Evolutionary conservation across 495 filamentous ascomycete species (phyloP).

Genomic region (Talaromyces stipitatus): DNA sequence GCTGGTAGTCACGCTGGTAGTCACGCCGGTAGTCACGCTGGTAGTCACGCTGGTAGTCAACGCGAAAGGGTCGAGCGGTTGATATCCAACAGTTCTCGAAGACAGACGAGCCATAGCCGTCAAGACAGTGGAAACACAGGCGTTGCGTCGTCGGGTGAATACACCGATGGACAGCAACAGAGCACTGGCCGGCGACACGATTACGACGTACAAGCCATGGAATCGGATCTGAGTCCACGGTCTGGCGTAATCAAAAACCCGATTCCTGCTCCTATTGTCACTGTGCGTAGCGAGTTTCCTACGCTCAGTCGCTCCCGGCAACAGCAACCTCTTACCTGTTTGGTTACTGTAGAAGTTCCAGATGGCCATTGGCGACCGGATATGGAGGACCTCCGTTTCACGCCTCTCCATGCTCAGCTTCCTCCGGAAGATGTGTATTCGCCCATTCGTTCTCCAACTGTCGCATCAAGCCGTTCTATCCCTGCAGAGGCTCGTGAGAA

Average conservation of each 20-base stretch:
- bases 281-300: constrained; percentile 92
- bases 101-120: constrained; percentile 42
- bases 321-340: constrained; percentile 89
- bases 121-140: constrained; percentile 73
- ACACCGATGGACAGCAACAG: constrained; percentile 52
- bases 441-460: constrained; percentile 22
- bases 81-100: constrained; percentile 36
- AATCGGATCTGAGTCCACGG: constrained; percentile 72
- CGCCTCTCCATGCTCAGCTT: constrained; percentile 49
- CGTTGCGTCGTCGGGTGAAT: constrained; percentile 67
- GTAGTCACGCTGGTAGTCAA: constrained; percentile 33
- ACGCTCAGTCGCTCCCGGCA: constrained; percentile 86
- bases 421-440: constrained; percentile 34
- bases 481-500: constrained; percentile 51
- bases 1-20: constrained; percentile 58
- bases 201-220: constrained; percentile 95
- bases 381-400: constrained; percentile 68
- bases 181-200: constrained; percentile 65
- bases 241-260: constrained; percentile 68
- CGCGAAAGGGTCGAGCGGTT: constrained; percentile 55
- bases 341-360: constrained; percentile 90
- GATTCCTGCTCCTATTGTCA: constrained; percentile 84
- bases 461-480: constrained; percentile 15
- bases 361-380: constrained; percentile 88
- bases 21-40: too few relatives aligned